These are phyloP conservation scores for Phytophthora sp. DNA, from an alignment of 352 stramenopile genomes.

Conservation along the genomic window DNA sequence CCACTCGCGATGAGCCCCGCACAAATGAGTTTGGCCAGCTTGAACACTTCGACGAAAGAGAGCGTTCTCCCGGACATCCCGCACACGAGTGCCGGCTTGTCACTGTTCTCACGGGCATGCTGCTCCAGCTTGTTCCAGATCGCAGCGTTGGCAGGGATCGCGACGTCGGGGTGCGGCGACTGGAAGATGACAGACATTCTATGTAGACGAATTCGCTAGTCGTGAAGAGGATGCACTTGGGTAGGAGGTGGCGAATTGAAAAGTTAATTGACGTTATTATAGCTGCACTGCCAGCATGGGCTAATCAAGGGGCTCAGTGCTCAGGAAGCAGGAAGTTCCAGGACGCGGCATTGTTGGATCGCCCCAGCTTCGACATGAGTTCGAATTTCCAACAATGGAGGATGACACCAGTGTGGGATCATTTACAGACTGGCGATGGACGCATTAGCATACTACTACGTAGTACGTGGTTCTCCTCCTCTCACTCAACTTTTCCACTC, in stretches of 20 bases:
- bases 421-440: no score
- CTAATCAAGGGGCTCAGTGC: neutral
- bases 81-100: slow-evolving; percentile 46
- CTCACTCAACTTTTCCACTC: neutral
- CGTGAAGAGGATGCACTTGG: neutral
- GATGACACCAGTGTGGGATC: slow-evolving; percentile 2
- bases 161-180: slow-evolving; percentile 38
- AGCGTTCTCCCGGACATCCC: slow-evolving; percentile 43
- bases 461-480: no score
- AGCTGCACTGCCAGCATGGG: no score
- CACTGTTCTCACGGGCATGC: slow-evolving; percentile 32
- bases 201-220: slow-evolving; percentile 19
- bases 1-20: slow-evolving; percentile 39
- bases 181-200: slow-evolving; percentile 51
- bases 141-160: slow-evolving; percentile 38
- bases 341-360: no score
- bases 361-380: neutral
- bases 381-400: no score
- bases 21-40: slow-evolving; percentile 32
- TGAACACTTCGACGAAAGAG: slow-evolving; percentile 39
- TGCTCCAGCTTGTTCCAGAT: slow-evolving; percentile 54
- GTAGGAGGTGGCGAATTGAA: slow-evolving; percentile 19
- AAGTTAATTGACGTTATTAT: slow-evolving; percentile 23
- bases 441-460: no score
- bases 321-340: neutral